A percentile compares a stretch with the other conserved stretches of the same genome.
phyloP scores from a whole-genome alignment of 768 basidiomycete genomes.

The Mycena crocata region DNA sequence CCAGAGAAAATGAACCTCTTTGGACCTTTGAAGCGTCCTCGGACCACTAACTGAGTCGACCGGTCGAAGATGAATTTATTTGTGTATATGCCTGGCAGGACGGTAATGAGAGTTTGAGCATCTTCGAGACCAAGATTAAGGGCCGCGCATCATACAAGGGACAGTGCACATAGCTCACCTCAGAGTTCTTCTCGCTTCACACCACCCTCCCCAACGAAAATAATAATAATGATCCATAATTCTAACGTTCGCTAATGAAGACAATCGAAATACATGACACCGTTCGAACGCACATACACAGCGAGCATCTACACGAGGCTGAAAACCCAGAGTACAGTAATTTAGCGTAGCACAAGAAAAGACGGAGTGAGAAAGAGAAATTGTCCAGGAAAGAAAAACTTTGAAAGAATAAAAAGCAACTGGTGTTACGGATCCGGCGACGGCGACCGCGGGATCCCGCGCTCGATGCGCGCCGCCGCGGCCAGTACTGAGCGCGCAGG shows the following conservation, averaged over 20 bases:
- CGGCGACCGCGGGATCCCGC: slow-evolving; percentile 22
- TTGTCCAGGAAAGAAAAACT: background rate
- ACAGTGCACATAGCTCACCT: slow-evolving; percentile 11
- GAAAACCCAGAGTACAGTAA: background rate
- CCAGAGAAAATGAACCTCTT: background rate
- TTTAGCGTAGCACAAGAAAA: slow-evolving; percentile 23
- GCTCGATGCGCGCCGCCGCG: slow-evolving; percentile 46
- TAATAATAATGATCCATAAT: slow-evolving; percentile 9
- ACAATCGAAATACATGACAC: slow-evolving; percentile 9
- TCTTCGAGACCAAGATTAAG: background rate
- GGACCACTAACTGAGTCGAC: background rate
- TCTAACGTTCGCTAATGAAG: background rate
- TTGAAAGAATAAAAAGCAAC: background rate
- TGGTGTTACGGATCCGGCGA: slow-evolving; percentile 12
- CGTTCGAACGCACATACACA: slow-evolving; percentile 3
- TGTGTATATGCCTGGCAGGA: background rate
- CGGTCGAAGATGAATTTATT: background rate
- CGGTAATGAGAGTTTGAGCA: background rate
- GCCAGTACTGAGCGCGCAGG: slow-evolving; percentile 39
- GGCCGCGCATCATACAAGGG: too few relatives aligned
- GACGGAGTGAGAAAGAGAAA: slow-evolving; percentile 6
- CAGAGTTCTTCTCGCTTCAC: slow-evolving; percentile 8
- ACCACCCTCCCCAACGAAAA: background rate
- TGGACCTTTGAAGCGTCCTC: background rate
- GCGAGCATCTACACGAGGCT: background rate